These are phyloP conservation scores for Coemansia sp. DNA, from an alignment of 192 early-diverging fungal species.

Conservation along the genomic window DNA sequence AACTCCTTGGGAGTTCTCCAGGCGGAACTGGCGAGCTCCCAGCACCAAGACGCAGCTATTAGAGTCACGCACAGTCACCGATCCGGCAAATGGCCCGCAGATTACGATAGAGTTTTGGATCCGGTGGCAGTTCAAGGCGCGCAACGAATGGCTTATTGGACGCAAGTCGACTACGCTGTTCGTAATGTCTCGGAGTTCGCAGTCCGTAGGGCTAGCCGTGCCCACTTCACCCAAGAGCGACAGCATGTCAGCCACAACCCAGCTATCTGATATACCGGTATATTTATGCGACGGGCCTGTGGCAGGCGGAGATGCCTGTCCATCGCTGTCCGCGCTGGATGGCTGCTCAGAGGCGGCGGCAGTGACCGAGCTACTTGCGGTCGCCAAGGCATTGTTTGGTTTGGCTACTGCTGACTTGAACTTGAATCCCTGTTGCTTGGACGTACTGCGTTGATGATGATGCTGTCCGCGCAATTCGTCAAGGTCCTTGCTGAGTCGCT, in stretches of 20 bases:
- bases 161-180: conserved; percentile 72
- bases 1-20: conserved; percentile 73
- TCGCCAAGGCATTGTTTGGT: not conserved
- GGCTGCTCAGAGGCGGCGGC: not conserved
- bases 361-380: not conserved
- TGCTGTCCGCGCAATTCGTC: conserved; percentile 31
- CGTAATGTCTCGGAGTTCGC: conserved; percentile 55
- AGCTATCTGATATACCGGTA: not conserved
- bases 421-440: conserved; percentile 25
- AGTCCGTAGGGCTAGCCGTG: conserved; percentile 15
- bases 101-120: conserved; percentile 70
- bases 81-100: conserved; percentile 68
- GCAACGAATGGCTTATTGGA: conserved; percentile 48
- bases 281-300: not conserved
- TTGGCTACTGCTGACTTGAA: conserved; percentile 32
- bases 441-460: conserved; percentile 4
- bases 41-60: conserved; percentile 63
- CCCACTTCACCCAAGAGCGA: not conserved
- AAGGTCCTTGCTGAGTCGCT: conserved; percentile 33
- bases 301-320: not conserved
- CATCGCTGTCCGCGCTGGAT: not conserved
- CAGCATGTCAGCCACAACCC: conserved; percentile 9
- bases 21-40: conserved; percentile 83
- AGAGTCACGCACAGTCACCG: conserved; percentile 71
- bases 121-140: conserved; percentile 78